Evolutionary conservation across 163 green algal species (phyloP), one percentile per base, ranked within the genome.

Genomic region (Scenedesmus sp.): DNA sequence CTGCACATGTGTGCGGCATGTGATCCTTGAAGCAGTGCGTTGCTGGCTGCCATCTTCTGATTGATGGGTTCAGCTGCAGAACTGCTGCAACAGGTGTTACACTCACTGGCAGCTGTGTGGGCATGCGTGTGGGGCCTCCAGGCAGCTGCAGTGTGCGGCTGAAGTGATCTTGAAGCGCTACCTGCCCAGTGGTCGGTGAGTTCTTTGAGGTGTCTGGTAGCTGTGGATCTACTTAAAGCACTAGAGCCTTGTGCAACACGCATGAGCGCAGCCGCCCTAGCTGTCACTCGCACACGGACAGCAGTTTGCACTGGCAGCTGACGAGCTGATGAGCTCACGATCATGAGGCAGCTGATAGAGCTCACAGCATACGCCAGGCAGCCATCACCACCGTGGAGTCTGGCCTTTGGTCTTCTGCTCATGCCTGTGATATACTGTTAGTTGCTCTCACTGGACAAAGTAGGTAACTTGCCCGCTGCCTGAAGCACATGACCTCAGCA

Each of bases 121-220:
- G 83, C 42, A 81, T n/a, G 37, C 49, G 49, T 26, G 81, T 56
- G 2, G 56, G 53, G 20, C 56, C 81, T 35, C 81, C 85, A 43
- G 65, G 65, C 43, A 90, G 42, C 68, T 70, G 46, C 59, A 90
- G n/a, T 35, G 30, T 73, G 26, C 61, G 46, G 85, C 68, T 90
- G 61, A 90, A 30, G 40, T 90, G 85, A n/a, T 90, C 85, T 30
- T 90, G 85, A 43, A 90, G 70, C 3, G 85, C 85, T 15, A 90
- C 85, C 85, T 83, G 40, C 70, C 51, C 30, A 76, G 30, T 7
- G 30, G 65, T 7, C 2, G 30, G 37, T 40, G 56, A 12, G 56
- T 22, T 18, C n/a, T 70, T 33, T 70, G 56, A 33, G 20, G 13
- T n/a, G n/a, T n/a, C 56, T 33, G 15, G 56, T 20, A 3, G 56